These are phyloP conservation scores for Apiosordaria backusii DNA, from an alignment of 495 filamentous ascomycete species.

Conservation along the genomic window DNA sequence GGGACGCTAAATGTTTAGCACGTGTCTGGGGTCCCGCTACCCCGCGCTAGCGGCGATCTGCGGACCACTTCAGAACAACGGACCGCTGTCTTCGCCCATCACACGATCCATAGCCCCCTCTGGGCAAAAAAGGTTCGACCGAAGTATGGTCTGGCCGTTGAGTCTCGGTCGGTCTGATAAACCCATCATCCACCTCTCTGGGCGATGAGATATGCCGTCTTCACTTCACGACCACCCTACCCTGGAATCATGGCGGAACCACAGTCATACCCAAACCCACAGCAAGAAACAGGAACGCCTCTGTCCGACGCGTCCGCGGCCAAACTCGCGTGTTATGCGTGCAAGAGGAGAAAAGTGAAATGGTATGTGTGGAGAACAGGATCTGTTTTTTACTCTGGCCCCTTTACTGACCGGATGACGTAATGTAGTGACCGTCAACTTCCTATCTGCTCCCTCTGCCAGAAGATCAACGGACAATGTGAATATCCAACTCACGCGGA, in stretches of 20 bases:
- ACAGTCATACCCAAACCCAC: not conserved
- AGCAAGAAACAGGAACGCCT: not conserved
- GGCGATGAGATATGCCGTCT: not conserved
- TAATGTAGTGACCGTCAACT: conserved; percentile 14
- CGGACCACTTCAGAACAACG: no score
- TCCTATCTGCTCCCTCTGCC: conserved; percentile 17
- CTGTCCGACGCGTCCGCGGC: conserved; percentile 4
- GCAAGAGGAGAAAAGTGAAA: conserved; percentile 25
- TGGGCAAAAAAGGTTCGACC: no score
- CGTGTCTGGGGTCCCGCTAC: not conserved
- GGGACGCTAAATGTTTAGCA: not conserved
- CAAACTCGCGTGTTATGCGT: conserved; percentile 14
- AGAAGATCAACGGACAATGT: conserved; percentile 10
- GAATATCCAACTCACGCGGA: conserved; percentile 19
- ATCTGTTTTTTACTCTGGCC: not conserved
- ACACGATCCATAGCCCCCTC: not conserved
- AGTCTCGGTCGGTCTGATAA: not conserved
- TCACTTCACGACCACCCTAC: not conserved
- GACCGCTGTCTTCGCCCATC: no score
- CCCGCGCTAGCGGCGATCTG: not conserved
- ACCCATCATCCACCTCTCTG: not conserved
- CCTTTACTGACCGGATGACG: not conserved
- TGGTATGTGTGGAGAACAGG: conserved; percentile 14
- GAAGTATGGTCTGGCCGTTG: no score
- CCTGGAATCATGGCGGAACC: not conserved